Percentiles rank a stretch among this genome's conserved stretches.
These are phyloP conservation scores for Candida sp. DNA, from an alignment of 1,139 yeast genomes.

Conservation along the genomic window DNA sequence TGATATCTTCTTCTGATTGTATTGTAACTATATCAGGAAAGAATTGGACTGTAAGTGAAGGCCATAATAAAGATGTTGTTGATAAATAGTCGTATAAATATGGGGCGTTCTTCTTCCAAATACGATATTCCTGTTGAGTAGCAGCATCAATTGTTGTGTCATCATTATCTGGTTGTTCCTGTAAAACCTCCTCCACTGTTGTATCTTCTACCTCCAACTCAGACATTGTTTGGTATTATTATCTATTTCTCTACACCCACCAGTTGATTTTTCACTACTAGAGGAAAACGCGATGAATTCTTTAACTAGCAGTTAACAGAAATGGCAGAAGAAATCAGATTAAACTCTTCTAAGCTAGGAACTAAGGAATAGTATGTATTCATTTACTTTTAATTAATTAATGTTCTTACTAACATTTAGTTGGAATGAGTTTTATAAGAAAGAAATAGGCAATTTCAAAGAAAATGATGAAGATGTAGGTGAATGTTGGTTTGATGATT, in stretches of 20 bases:
- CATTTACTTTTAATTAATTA: no score
- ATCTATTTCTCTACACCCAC: no score
- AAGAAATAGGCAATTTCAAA: slow-evolving; percentile 68
- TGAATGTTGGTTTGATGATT: slow-evolving; percentile 95
- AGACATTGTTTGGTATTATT: background rate
- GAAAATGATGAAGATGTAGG: slow-evolving; percentile 83
- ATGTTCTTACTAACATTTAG: slow-evolving; percentile 18
- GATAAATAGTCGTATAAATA: slow-evolving; percentile 47
- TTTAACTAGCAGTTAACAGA: background rate
- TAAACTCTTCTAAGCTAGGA: slow-evolving; percentile 73
- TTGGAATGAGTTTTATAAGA: slow-evolving; percentile 85
- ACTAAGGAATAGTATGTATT: slow-evolving; percentile 65
- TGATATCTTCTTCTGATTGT: slow-evolving; percentile 8
- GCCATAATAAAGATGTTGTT: slow-evolving; percentile 53
- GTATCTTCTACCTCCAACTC: slow-evolving; percentile 6
- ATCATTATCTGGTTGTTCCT: background rate
- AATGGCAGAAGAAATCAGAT: slow-evolving; percentile 49
- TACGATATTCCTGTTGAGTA: slow-evolving; percentile 34
- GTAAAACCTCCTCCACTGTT: background rate
- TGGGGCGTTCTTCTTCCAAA: slow-evolving; percentile 58
- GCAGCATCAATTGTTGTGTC: slow-evolving; percentile 17
- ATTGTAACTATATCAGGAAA: slow-evolving; percentile 45
- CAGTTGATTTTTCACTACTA: no score
- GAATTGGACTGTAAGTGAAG: slow-evolving; percentile 51
- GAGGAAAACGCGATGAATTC: background rate